Conservation (phyloP, 2,329 filamentous ascomycete species). For the Colletotrichum cordylinicola region DNA sequence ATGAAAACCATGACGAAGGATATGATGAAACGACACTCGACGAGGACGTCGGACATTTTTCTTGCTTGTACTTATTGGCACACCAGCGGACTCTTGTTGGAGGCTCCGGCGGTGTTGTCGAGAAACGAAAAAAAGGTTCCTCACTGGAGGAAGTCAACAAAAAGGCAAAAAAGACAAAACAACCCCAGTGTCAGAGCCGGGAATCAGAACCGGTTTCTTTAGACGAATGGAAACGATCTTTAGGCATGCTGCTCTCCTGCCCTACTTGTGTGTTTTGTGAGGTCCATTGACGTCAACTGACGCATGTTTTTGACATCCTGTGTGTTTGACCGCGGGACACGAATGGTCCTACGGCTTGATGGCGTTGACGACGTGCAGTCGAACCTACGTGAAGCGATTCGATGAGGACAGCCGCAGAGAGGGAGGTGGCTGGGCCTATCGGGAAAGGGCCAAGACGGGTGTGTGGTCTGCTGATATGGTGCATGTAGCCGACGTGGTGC, state of each 20-base stretch:
- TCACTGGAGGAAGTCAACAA: background rate
- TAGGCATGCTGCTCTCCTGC: background rate
- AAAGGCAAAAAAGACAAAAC: background rate
- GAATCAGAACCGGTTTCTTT: background rate
- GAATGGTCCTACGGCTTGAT: background rate
- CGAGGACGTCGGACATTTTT: conserved; percentile 4
- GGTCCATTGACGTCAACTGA: background rate
- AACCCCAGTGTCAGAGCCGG: background rate
- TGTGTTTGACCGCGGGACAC: background rate
- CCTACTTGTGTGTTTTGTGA: background rate
- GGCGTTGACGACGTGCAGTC: background rate
- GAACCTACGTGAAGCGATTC: background rate
- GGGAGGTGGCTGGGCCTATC: background rate
- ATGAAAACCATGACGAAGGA: conserved; percentile 19
- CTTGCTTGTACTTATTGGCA: background rate
- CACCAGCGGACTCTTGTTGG: background rate
- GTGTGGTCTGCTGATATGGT: background rate
- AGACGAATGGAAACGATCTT: conserved; percentile 10
- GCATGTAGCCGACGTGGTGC: background rate
- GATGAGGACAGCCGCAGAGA: background rate
- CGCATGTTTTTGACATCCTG: background rate
- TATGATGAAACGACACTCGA: conserved; percentile 19
- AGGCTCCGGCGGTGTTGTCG: background rate
- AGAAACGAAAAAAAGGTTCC: background rate
- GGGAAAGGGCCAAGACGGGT: background rate